phyloP scores from a whole-genome alignment of 78 protist species.

The Protostelium mycophagum region DNA sequence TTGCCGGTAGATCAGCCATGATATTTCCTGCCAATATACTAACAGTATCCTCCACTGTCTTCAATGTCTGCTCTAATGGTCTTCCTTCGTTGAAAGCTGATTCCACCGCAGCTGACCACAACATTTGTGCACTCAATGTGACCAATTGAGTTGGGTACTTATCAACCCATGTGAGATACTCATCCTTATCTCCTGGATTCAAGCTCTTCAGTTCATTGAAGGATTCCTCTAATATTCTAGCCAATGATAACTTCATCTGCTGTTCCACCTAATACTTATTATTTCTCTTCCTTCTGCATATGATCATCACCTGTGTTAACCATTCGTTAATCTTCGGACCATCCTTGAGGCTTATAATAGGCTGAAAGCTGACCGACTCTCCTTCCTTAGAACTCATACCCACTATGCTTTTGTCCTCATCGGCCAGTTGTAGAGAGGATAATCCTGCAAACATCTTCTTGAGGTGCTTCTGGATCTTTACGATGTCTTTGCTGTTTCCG shows the following conservation, averaged over 20 bases:
- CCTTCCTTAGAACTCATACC: conserved; percentile 82
- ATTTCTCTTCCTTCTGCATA: too few relatives aligned
- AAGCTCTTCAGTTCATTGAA: conserved; percentile 11
- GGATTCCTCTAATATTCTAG: conserved; percentile 38
- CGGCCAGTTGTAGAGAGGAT: conserved; percentile 41
- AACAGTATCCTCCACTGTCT: conserved; percentile 25
- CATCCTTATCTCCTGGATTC: background rate
- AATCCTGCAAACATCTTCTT: conserved; percentile 97
- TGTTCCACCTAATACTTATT: conserved; percentile 63
- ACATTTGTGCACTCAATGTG: conserved; percentile 52
- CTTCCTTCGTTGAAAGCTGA: background rate
- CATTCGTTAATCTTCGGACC: conserved; percentile 79
- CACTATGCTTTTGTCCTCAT: conserved; percentile 25
- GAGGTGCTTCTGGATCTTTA: conserved; percentile 86
- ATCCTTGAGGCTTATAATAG: conserved; percentile 47
- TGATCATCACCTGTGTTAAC: too few relatives aligned
- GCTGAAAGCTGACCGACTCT: conserved; percentile 76
- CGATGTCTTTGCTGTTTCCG: conserved; percentile 83
- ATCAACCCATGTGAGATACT: conserved; percentile 69
- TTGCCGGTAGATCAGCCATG: conserved; percentile 36
- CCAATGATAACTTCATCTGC: conserved; percentile 78
- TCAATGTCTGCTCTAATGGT: conserved; percentile 13
- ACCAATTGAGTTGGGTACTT: conserved; percentile 79
- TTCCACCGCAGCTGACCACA: conserved; percentile 22
- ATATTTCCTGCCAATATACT: conserved; percentile 74